Evolutionary conservation across 805 yeast genomes (phyloP), one percentile per base, ranked within the genome.

Genomic region (Monosporozyma aquatica): DNA sequence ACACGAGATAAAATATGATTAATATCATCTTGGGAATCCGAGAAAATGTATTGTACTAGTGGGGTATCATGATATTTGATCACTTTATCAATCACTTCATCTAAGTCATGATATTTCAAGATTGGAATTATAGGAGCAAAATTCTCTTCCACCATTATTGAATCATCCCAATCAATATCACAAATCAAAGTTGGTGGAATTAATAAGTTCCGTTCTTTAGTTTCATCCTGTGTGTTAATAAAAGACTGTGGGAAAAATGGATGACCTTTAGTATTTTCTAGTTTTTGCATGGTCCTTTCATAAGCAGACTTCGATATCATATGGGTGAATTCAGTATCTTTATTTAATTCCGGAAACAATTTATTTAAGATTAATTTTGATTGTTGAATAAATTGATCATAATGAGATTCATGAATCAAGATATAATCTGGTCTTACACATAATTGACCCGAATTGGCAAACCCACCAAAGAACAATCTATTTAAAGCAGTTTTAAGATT

Each of bases 371-470:
- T 53, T 17, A 70, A 69, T 52, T 42, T 69, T 53, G 43, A 55
- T 6, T 62, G 67, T 1, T 51, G 51, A 6, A 77, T 62, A 40
- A 84, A 74, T 48, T 73, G 65, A 22, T 67, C 74, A 53, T 79
- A 76, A 18, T 78, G 62, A 3, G 69, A 59, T 43, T 70, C 75
- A 45, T 82, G 86, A n/a, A 78, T 82, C 36, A 86, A 54, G 5
- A 82, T 65, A 55, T 87, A 89, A 64, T 90, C 97, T 7, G 89
- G 82, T 8, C 95, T 84, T 30, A 86, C 83, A 67, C 97, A 89
- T 2, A 92, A 79, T 66, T 89, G 97, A 14, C 97, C 97, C 14
- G 83, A 75, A 58, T 87, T 90, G 25, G 75, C 64, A 56, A 80
- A 81, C 51, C 81, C 76, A 14, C 89, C 90, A 84, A 92, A 85